A percentile compares a stretch with the other conserved stretches of the same genome.
These are phyloP conservation scores for Karstenula rhodostoma DNA, from an alignment of 2,329 filamentous ascomycete genomes.

Conservation along the genomic window DNA sequence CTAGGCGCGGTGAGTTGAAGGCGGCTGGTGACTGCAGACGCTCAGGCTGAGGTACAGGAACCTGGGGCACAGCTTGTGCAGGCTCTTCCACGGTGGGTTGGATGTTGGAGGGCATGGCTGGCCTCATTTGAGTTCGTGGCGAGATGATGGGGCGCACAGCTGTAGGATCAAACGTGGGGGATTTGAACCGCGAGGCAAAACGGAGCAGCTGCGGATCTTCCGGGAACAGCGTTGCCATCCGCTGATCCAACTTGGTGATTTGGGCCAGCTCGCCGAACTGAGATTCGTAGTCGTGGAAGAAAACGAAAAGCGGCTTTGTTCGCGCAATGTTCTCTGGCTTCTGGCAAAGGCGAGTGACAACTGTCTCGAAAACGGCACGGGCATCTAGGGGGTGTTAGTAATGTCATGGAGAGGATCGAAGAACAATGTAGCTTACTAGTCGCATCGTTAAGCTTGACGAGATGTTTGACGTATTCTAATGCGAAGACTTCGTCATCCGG, in stretches of 20 bases:
- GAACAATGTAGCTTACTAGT: constrained; percentile 72
- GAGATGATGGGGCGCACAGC: constrained; percentile 84
- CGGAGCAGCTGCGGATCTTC: constrained; percentile 79
- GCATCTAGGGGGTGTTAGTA: constrained; percentile 69
- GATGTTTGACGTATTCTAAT: constrained; percentile 93
- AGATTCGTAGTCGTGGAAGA: constrained; percentile 95
- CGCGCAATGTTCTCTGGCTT: constrained; percentile 78
- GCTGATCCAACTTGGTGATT: constrained; percentile 86
- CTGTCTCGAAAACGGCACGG: constrained; percentile 93
- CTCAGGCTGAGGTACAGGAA: constrained; percentile 28
- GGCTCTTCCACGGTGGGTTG: constrained; percentile 44
- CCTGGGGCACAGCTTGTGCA: constrained; percentile 26
- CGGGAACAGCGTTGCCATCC: constrained; percentile 94
- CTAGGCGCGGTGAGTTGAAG: constrained; percentile 43
- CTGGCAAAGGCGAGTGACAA: constrained; percentile 80
- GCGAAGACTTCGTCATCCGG: constrained; percentile 93
- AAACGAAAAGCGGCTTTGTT: constrained; percentile 84
- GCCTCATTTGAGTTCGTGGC: constrained; percentile 76
- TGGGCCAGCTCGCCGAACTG: constrained; percentile 92
- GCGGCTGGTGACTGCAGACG: constrained; percentile 37
- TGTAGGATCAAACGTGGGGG: constrained; percentile 77
- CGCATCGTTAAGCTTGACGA: constrained; percentile 90
- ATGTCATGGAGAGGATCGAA: constrained; percentile 11
- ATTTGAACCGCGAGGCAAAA: constrained; percentile 79
- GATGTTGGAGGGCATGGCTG: constrained; percentile 42